Evolutionary conservation across 352 stramenopile genomes (phyloP), one percentile per base, ranked within the genome.

Genomic region (Globisporangium emineosum): DNA sequence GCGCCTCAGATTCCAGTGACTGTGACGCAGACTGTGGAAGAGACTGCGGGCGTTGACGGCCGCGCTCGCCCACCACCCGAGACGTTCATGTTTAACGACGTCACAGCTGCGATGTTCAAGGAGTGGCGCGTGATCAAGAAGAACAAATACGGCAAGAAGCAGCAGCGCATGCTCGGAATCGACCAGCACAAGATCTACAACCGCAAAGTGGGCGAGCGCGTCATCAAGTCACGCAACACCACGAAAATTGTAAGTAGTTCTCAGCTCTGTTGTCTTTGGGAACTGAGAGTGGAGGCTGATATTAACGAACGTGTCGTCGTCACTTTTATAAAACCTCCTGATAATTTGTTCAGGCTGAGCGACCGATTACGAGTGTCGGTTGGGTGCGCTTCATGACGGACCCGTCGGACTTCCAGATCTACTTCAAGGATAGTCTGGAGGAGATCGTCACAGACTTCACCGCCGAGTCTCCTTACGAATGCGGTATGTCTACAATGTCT

Each of bases 11-110:
- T 93, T 10, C 76, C 78, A 8, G 79, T 87, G 23, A 83, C 77
- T 1, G 82, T 88, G 55, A 81, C 83, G 1, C 86, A 81, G 10
- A 67, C 80, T 0, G 80, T 90, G 45, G 84, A 93, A 30, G 80
- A 93, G 57, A 77, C 79, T 6, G 69, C 75, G 19, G 89, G 83
- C 58, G 56, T 90, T 53, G 79, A 93, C 58, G 86, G 77, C 35
- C 83, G 86, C 33, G 71, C 77, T 13, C 87, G 87, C 23, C 87
- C 87, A 12, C 85, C 83, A 32, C 87, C 87, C 1, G 84, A 93
- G 63, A 96, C 87, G 35, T 96, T 96, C 70, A 96, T 96, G 88
- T 96, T 94, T 62, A 96, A 96, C 72, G 88, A 96, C 69, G 86
- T 96, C 57, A 96, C 86, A 23, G 88, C 86, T 2, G 88, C 82